Evolutionary conservation across 2,329 filamentous ascomycete genomes (phyloP).

Genomic region (Fonsecaea erecta): DNA sequence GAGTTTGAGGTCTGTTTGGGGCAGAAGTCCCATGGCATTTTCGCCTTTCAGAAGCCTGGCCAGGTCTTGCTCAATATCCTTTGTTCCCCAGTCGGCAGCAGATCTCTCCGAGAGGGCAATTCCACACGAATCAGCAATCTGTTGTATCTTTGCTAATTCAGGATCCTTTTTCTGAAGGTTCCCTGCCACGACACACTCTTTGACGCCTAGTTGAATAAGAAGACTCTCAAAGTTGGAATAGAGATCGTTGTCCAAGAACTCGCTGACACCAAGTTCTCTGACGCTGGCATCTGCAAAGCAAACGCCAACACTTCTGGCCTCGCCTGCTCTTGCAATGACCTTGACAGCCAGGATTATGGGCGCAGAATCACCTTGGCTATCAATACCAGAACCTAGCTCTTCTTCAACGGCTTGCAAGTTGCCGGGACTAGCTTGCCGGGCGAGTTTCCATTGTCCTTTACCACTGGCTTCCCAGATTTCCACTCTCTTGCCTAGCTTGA

Average conservation of each 20-base stretch:
- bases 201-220: constrained; percentile 93
- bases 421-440: constrained; percentile 90
- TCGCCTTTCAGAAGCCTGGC: constrained; percentile 87
- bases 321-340: constrained; percentile 81
- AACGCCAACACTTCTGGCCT: constrained; percentile 85
- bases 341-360: constrained; percentile 97
- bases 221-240: constrained; percentile 98
- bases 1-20: constrained; percentile 89
- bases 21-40: constrained; percentile 72
- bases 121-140: constrained; percentile 90
- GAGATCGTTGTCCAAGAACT: constrained; percentile 97
- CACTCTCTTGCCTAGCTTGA: constrained; percentile 85
- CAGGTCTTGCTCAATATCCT: constrained; percentile 95
- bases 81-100: constrained; percentile 76
- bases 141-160: constrained; percentile 82
- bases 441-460: constrained; percentile 84
- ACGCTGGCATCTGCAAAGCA: constrained; percentile 98
- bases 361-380: constrained; percentile 58
- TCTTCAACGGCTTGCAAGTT: constrained; percentile 98
- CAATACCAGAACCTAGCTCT: constrained; percentile 75
- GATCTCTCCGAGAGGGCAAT: constrained; percentile 85
- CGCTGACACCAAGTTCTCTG: constrained; percentile 90
- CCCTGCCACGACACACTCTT: constrained; percentile 84
- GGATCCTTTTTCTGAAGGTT: constrained; percentile 83
- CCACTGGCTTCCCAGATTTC: constrained; percentile 83